Conservation (phyloP, 2,329 filamentous ascomycete species). For the Emmonsiellopsis sp. region DNA sequence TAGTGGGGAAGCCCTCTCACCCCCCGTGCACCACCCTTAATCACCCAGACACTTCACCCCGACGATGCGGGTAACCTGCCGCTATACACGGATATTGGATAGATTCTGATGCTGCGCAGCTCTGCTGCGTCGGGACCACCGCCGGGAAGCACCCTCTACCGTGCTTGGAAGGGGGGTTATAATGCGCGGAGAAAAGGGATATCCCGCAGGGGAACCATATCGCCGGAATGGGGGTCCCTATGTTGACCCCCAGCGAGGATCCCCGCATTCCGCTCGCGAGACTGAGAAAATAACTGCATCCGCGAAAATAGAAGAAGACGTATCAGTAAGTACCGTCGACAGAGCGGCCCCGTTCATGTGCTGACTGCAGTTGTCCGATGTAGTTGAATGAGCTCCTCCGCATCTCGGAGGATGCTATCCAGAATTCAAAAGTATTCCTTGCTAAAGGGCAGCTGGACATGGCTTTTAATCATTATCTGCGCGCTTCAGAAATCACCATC, state of each 20-base stretch:
- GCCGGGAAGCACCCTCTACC: not conserved
- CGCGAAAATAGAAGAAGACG: constrained; percentile 8
- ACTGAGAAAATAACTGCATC: constrained; percentile 9
- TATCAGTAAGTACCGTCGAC: constrained; percentile 7
- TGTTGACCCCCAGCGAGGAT: not conserved
- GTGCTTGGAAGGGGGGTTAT: not conserved
- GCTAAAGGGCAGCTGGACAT: constrained; percentile 48
- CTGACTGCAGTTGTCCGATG: not conserved
- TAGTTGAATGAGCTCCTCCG: constrained; percentile 28
- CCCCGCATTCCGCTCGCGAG: not conserved
- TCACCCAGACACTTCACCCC: not conserved
- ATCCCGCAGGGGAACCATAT: not conserved
- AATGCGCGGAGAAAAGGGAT: not conserved
- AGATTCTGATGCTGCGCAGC: not conserved
- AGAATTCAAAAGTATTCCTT: constrained; percentile 22
- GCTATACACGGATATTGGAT: not conserved
- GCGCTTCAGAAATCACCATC: constrained; percentile 68
- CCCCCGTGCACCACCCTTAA: not conserved
- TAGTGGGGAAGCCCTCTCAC: not conserved
- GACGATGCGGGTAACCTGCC: not conserved
- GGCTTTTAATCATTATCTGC: constrained; percentile 76
- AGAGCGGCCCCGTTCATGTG: not conserved
- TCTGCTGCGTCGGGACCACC: not conserved
- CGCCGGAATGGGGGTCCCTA: not conserved
- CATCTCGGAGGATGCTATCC: constrained; percentile 28